Conservation (phyloP, 75 land plant genomes). For the Picea sitchensis region DNA sequence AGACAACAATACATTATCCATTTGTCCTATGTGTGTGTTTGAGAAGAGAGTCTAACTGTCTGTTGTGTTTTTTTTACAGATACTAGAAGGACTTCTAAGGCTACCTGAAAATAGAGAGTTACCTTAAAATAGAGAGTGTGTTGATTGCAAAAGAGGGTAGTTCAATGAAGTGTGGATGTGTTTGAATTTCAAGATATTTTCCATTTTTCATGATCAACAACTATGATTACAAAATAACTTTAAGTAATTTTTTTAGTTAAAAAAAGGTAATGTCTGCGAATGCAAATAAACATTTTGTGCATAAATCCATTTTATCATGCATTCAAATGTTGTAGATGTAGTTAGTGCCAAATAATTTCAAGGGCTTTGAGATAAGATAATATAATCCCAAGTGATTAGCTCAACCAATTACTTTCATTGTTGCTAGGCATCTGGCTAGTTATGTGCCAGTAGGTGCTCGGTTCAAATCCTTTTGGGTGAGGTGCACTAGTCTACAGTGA, state of each 20-base stretch:
- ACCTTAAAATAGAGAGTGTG: slow-evolving; percentile 93
- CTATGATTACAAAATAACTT: neutral
- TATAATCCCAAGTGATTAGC: too few species aligned
- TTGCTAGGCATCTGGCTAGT: too few species aligned
- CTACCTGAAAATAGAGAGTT: too few species aligned
- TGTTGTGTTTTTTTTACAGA: slow-evolving; percentile 35
- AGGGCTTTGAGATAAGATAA: too few species aligned
- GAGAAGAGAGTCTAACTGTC: neutral
- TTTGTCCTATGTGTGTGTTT: too few species aligned
- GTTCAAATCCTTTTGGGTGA: too few species aligned
- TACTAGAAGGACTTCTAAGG: slow-evolving; percentile 80
- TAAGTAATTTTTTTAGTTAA: neutral
- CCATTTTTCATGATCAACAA: neutral
- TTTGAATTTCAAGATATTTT: neutral
- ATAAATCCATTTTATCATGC: too few species aligned
- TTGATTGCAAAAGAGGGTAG: slow-evolving; percentile 93
- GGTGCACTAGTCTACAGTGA: too few species aligned
- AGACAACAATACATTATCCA: neutral
- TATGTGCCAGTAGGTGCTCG: too few species aligned
- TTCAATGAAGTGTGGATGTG: neutral
- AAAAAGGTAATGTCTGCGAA: neutral
- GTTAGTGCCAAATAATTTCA: too few species aligned
- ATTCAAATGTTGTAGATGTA: too few species aligned
- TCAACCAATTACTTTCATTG: too few species aligned
- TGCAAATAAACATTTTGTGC: neutral